Percentiles rank a stretch among this genome's conserved stretches.
Conservation (phyloP, 805 yeast genomes). For the Ogataea ganodermae region DNA sequence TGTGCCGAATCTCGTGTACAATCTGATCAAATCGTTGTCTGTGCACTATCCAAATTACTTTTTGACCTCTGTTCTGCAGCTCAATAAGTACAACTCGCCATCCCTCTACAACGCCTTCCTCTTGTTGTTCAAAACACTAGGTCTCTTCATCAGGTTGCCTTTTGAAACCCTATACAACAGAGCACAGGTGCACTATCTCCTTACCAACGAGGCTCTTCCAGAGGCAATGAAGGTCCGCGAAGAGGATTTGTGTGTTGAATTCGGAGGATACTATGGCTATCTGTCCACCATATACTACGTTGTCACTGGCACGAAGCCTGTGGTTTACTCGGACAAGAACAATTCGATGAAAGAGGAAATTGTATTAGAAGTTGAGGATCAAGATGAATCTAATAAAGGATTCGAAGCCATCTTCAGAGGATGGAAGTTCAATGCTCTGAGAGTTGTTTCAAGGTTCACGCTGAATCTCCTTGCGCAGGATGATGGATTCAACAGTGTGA, state of each 20-base stretch:
- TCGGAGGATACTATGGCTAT: slow-evolving; percentile 57
- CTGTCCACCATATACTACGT: slow-evolving; percentile 55
- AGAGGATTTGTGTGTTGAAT: slow-evolving; percentile 58
- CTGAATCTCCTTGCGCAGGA: slow-evolving; percentile 56
- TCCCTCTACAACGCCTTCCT: slow-evolving; percentile 57
- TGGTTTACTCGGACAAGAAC: slow-evolving; percentile 23
- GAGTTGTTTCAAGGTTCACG: slow-evolving; percentile 84
- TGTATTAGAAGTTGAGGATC: slow-evolving; percentile 32
- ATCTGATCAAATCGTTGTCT: slow-evolving; percentile 30
- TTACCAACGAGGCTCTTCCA: slow-evolving; percentile 40
- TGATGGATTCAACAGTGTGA: slow-evolving; percentile 44
- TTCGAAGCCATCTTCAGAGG: slow-evolving; percentile 72
- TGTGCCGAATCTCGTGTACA: slow-evolving; percentile 56
- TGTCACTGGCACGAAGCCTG: slow-evolving; percentile 38
- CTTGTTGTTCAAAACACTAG: slow-evolving; percentile 62
- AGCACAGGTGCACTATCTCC: slow-evolving; percentile 72
- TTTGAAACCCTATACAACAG: slow-evolving; percentile 83
- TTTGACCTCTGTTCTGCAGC: slow-evolving; percentile 58
- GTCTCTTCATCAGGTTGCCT: slow-evolving; percentile 77
- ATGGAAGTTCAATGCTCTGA: slow-evolving; percentile 84
- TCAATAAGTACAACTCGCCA: slow-evolving; percentile 69
- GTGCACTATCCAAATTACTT: slow-evolving; percentile 51
- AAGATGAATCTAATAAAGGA: slow-evolving; percentile 46
- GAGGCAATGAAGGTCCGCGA: slow-evolving; percentile 45
- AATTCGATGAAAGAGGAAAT: slow-evolving; percentile 25